phyloP scores from a whole-genome alignment of 1,284 basidiomycete species.

The Fomitiporia mediterranea region DNA sequence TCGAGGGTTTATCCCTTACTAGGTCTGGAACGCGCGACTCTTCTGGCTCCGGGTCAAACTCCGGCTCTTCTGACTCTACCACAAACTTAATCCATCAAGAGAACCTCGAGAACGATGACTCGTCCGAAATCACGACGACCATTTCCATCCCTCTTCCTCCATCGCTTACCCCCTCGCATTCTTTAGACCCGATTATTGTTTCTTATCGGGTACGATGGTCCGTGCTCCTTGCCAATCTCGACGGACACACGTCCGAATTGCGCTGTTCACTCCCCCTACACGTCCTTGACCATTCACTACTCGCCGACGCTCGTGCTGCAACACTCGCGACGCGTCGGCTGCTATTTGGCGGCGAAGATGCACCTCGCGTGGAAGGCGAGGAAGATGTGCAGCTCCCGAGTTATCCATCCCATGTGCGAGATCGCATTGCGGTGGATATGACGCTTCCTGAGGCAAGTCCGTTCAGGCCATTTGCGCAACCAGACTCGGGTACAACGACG shows the following conservation, averaged over 20 bases:
- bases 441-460: conserved; percentile 65
- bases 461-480: conserved; percentile 30
- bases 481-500: conserved; percentile 37
- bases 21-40: conserved; percentile 10
- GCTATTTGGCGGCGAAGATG: conserved; percentile 46
- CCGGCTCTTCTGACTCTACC: conserved; percentile 19
- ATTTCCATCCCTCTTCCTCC: conserved; percentile 47
- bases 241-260: conserved; percentile 86
- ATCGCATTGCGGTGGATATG: conserved; percentile 76
- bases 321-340: conserved; percentile 70
- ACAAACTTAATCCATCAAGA: conserved; percentile 15
- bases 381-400: conserved; percentile 77
- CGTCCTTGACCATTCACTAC: conserved; percentile 68
- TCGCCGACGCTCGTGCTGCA: conserved; percentile 69
- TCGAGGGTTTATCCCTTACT: conserved; percentile 12
- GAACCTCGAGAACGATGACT: conserved; percentile 44
- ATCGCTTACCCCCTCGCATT: conserved; percentile 57
- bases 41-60: conserved; percentile 15
- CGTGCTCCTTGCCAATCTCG: conserved; percentile 77
- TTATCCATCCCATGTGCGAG: conserved; percentile 83
- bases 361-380: conserved; percentile 39
- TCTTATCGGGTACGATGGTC: conserved; percentile 73
- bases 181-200: conserved; percentile 59
- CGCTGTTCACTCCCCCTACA: conserved; percentile 87
- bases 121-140: conserved; percentile 30